Conservation (phyloP, 2,329 filamentous ascomycete species). For the Periconia sp. region DNA sequence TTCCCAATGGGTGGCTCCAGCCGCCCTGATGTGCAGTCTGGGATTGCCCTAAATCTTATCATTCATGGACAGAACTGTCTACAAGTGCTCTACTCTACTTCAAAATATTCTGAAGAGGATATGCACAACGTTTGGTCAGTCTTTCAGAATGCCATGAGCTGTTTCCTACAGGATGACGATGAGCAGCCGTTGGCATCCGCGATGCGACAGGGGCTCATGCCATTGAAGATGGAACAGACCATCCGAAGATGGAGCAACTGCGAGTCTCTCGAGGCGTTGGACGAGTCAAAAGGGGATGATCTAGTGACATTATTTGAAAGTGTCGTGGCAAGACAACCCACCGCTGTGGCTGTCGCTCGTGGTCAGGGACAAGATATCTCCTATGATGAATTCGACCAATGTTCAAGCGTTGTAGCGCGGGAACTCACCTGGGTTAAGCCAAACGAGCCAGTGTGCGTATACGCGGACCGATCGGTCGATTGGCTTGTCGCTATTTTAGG, state of each 20-base stretch:
- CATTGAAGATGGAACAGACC: not conserved
- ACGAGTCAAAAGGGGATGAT: not conserved
- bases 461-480: slow-evolving; percentile 37
- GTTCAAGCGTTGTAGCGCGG: not conserved
- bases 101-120: not conserved
- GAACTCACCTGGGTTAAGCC: not conserved
- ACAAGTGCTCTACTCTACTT: not conserved
- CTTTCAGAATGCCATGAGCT: not conserved
- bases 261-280: not conserved
- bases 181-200: not conserved
- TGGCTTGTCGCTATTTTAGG: slow-evolving; percentile 47
- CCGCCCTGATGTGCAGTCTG: not conserved
- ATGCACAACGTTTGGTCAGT: not conserved
- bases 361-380: not conserved
- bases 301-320: not conserved
- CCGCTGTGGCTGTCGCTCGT: not conserved
- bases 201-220: no score
- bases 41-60: not conserved
- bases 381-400: not conserved
- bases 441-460: slow-evolving; percentile 1
- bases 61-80: not conserved
- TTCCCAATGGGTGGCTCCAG: not conserved
- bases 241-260: not conserved
- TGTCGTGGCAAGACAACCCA: not conserved
- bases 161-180: not conserved